phyloP scores from a whole-genome alignment of 75 land plant species.

The Cryptomeria japonica region DNA sequence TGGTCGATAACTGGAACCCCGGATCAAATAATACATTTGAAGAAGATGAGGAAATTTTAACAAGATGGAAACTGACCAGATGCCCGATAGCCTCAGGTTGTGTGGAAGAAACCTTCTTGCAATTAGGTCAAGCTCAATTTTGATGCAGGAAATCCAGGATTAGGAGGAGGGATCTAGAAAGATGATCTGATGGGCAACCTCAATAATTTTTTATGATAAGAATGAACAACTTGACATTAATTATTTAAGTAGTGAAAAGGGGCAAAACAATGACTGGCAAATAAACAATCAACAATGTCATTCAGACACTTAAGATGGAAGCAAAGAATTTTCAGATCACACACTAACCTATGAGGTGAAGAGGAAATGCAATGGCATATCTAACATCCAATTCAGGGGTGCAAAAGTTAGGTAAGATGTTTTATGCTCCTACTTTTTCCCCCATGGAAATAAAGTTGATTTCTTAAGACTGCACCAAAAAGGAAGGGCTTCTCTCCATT shows the following conservation, averaged over 20 bases:
- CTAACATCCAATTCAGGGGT: neutral
- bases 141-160: neutral
- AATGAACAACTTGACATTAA: too few relatives aligned
- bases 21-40: neutral
- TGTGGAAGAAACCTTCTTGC: neutral
- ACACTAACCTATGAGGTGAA: neutral
- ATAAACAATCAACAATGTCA: neutral
- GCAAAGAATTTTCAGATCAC: too few relatives aligned
- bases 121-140: neutral
- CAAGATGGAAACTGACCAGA: neutral
- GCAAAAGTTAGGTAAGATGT: neutral
- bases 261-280: neutral
- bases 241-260: neutral
- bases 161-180: neutral
- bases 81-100: neutral
- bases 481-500: neutral
- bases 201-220: too few relatives aligned
- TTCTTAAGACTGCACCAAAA: neutral
- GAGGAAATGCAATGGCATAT: neutral
- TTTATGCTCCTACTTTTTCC: neutral
- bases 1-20: neutral
- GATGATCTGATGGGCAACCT: neutral
- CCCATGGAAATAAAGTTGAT: neutral
- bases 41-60: neutral
- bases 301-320: too few relatives aligned